Evolutionary conservation across 495 filamentous ascomycete genomes (phyloP).

Genomic region (Podospora didyma): DNA sequence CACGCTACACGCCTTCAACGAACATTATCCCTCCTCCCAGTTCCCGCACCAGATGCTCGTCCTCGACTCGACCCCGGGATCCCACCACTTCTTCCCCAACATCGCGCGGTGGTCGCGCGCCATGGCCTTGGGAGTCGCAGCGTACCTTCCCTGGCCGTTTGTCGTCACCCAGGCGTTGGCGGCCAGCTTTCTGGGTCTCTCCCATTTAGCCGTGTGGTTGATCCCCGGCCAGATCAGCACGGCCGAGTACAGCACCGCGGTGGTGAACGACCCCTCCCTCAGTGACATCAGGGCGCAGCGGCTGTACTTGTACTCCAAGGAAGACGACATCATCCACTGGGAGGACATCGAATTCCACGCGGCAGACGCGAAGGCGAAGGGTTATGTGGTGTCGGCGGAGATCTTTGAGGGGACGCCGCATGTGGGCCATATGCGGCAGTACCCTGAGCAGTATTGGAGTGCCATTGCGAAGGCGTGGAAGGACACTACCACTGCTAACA

Average conservation of each 20-base stretch:
- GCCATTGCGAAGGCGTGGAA: slow-evolving; percentile 44
- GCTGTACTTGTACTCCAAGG: slow-evolving; percentile 51
- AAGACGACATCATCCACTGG: slow-evolving; percentile 52
- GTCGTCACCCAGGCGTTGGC: slow-evolving; percentile 38
- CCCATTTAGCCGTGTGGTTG: slow-evolving; percentile 27
- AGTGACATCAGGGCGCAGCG: slow-evolving; percentile 28
- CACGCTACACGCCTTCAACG: slow-evolving; percentile 43
- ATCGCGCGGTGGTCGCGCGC: slow-evolving; percentile 47
- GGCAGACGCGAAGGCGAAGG: slow-evolving; percentile 35
- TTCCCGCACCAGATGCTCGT: slow-evolving; percentile 46
- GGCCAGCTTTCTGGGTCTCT: slow-evolving; percentile 28
- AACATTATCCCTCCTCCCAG: slow-evolving; percentile 28
- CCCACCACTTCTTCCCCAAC: slow-evolving; percentile 44
- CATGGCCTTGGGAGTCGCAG: slow-evolving; percentile 45
- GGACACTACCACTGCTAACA: slow-evolving; percentile 1
- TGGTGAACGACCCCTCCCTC: slow-evolving; percentile 30
- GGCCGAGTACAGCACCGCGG: slow-evolving; percentile 30
- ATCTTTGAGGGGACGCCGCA: slow-evolving; percentile 52
- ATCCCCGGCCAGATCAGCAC: slow-evolving; percentile 32
- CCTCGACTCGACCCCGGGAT: slow-evolving; percentile 50
- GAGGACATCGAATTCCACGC: slow-evolving; percentile 51
- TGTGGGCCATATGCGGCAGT: slow-evolving; percentile 52
- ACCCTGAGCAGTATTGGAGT: slow-evolving; percentile 51
- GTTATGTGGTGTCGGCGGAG: slow-evolving; percentile 39
- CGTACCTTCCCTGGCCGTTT: slow-evolving; percentile 42